These are phyloP conservation scores for Claviceps monticola DNA, from an alignment of 2,329 filamentous ascomycete species.

Conservation along the genomic window DNA sequence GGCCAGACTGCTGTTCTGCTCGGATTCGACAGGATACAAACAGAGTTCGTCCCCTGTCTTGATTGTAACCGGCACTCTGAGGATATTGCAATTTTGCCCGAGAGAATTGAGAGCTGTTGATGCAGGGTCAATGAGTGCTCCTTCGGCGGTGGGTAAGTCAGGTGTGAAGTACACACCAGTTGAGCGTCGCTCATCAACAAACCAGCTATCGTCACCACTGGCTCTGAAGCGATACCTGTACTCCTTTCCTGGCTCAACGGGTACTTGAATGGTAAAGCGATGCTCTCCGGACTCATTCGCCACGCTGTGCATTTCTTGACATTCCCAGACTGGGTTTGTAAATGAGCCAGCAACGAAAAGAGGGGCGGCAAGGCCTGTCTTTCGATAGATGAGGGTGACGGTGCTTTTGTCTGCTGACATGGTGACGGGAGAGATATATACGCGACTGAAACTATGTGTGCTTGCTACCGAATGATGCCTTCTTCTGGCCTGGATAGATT, in stretches of 20 bases:
- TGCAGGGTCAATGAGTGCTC: background rate
- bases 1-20: background rate
- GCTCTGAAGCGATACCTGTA: slow-evolving; percentile 66
- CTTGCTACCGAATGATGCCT: background rate
- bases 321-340: slow-evolving; percentile 51
- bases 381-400: slow-evolving; percentile 47
- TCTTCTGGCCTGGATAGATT: background rate
- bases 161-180: slow-evolving; percentile 32
- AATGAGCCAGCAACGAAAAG: slow-evolving; percentile 59
- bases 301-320: slow-evolving; percentile 48
- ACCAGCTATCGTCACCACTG: slow-evolving; percentile 55
- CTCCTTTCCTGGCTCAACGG: slow-evolving; percentile 39
- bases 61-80: slow-evolving; percentile 10
- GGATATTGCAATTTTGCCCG: slow-evolving; percentile 8
- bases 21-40: slow-evolving; percentile 6
- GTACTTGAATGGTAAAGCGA: slow-evolving; percentile 43
- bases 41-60: background rate
- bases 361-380: slow-evolving; percentile 47
- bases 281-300: slow-evolving; percentile 38
- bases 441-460: background rate
- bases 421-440: background rate
- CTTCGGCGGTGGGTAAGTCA: background rate
- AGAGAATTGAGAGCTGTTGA: slow-evolving; percentile 2
- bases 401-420: slow-evolving; percentile 19
- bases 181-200: slow-evolving; percentile 45